Base-by-base conservation (phyloP, 2,329 filamentous ascomycete species). In the Colletotrichum noveboracense region DNA sequence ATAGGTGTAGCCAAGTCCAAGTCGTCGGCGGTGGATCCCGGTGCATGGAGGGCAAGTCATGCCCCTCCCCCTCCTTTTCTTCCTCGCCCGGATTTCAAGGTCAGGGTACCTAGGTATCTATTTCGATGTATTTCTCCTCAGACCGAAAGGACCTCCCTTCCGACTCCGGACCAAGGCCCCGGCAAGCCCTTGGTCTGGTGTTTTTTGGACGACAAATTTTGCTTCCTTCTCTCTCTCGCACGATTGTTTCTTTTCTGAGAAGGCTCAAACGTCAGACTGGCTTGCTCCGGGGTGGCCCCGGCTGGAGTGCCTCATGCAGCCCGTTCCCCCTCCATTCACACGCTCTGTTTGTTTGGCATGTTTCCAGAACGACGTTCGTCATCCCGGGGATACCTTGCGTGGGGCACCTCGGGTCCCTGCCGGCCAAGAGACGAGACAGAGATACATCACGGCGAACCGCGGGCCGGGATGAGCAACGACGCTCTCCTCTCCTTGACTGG, bases 31-130 rank as follows among this genome's bases (percentile, higher is more conserved):
- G 66, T 48, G 36, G 38, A 70, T 55, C 71, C 58, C 71, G 66
- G 58, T 65, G 65, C 60, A 80, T 81, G 77, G 64, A 70, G 75
- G 61, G 72, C 75, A 80, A 78, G 81, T 81, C 80, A 81, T 80
- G 77, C 79, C 77, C 77, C 77, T 79, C 73, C 78, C 77, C 80
- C 78, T 64, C 77, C 77, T 76, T 66, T 55, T 26, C n/a, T 55
- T 26, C n/a, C 26, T 32, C 12, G 10, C 16, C 34, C 34, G 24
- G 13, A 55, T 21, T 66, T 16, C 30, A 13, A 55, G 38, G 36
- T 48, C 26, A 24, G 13, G 16, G 36, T 32, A 8, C 18, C 66
- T 56, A 43, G 36, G 38, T 48, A 48, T n/a, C 38, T 48, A 48
- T 5, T n/a, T 43, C 5, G 16, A 43, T 2, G 36, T 43, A 18